These are phyloP conservation scores for Jacaranda copaia DNA, from an alignment of 257 asterid species.

Conservation along the genomic window DNA sequence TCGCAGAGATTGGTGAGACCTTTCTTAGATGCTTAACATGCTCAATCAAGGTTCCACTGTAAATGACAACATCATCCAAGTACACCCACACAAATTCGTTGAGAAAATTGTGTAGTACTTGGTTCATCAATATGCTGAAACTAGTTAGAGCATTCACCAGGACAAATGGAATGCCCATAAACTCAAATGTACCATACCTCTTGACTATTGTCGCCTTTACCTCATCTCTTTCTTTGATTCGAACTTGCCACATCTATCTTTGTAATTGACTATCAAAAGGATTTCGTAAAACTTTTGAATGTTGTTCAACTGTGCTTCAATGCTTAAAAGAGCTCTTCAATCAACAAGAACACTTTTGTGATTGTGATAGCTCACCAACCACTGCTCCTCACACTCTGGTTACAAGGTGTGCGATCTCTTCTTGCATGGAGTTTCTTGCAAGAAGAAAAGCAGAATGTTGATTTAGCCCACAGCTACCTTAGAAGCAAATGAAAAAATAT, in stretches of 20 bases:
- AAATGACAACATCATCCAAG: not conserved
- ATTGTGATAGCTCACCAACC: not conserved
- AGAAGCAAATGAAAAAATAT: not conserved
- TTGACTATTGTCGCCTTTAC: no score
- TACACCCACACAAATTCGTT: not conserved
- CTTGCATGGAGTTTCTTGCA: not conserved
- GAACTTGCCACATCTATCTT: no score
- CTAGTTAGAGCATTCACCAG: not conserved
- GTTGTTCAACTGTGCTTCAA: no score
- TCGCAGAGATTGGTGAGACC: not conserved
- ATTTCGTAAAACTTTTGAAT: no score
- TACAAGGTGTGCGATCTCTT: not conserved
- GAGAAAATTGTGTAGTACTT: not conserved
- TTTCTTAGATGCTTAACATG: not conserved
- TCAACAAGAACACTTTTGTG: not conserved
- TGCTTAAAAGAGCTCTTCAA: not conserved
- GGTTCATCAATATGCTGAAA: not conserved
- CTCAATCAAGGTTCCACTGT: not conserved
- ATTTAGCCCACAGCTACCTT: not conserved
- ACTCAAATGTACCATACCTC: no score
- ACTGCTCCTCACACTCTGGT: not conserved
- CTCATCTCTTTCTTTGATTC: no score
- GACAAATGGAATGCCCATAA: not conserved
- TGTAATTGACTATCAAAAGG: no score
- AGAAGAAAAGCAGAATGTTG: not conserved